Evolutionary conservation across 2,329 filamentous ascomycete species (phyloP).

Genomic region (Pezicula neosporulosa): DNA sequence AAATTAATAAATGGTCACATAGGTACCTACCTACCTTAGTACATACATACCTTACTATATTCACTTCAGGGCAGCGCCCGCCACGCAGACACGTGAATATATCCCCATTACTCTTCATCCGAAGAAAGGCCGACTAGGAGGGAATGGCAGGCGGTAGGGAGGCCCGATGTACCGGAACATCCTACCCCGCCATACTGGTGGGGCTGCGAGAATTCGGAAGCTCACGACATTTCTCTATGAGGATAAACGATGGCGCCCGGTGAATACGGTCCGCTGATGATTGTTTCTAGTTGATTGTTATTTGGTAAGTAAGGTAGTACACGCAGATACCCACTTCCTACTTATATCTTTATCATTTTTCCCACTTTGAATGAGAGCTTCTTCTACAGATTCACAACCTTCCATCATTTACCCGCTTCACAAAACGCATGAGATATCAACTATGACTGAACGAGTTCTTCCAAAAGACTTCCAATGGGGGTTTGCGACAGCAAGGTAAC

Average conservation of each 20-base stretch:
- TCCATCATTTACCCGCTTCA: constrained; percentile 6
- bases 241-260: background rate
- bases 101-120: too few species aligned
- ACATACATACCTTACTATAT: too few species aligned
- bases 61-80: too few species aligned
- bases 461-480: constrained; percentile 74
- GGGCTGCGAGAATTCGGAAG: background rate
- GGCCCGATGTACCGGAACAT: background rate
- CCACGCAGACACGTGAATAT: too few species aligned
- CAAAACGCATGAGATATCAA: background rate
- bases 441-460: constrained; percentile 47
- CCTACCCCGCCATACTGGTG: background rate
- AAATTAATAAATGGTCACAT: too few species aligned
- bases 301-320: too few species aligned
- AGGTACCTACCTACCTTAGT: too few species aligned
- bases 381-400: background rate
- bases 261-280: background rate
- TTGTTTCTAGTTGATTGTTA: background rate
- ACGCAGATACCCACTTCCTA: background rate
- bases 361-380: background rate
- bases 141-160: background rate
- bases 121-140: too few species aligned
- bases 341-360: background rate
- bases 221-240: background rate
- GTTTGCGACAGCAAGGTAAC: constrained; percentile 72